Conservation (phyloP, 2,329 filamentous ascomycete species). For the Colletotrichum coccodes region DNA sequence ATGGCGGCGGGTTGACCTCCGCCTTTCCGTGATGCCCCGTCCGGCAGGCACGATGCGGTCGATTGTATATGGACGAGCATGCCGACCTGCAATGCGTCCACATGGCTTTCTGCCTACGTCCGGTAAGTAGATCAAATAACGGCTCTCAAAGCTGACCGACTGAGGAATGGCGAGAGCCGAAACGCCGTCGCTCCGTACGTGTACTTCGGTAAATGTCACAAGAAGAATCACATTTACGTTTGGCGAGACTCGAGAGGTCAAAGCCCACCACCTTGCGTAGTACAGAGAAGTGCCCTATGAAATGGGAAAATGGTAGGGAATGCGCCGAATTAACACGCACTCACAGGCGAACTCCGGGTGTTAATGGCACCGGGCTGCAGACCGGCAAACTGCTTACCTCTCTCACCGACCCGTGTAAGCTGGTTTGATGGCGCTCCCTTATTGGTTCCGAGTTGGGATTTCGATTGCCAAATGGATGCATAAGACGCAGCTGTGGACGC, state of each 20-base stretch:
- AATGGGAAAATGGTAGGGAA: neutral
- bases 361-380: neutral
- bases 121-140: neutral
- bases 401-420: neutral
- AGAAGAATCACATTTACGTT: neutral
- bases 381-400: neutral
- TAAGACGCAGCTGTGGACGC: neutral
- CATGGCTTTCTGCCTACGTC: neutral
- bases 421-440: neutral
- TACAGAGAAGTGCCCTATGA: neutral
- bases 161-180: neutral
- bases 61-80: neutral
- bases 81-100: neutral
- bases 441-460: neutral
- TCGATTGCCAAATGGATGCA: neutral
- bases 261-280: neutral
- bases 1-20: conserved; percentile 15
- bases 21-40: neutral
- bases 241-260: neutral
- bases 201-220: neutral
- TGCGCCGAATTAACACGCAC: too few relatives aligned
- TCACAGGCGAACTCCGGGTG: neutral
- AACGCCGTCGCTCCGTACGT: neutral
- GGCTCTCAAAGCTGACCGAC: neutral
- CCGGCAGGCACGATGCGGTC: neutral